A percentile compares a stretch with the other conserved stretches of the same genome.
phyloP scores from a whole-genome alignment of 306 rosid species.

The Fagus crenata region DNA sequence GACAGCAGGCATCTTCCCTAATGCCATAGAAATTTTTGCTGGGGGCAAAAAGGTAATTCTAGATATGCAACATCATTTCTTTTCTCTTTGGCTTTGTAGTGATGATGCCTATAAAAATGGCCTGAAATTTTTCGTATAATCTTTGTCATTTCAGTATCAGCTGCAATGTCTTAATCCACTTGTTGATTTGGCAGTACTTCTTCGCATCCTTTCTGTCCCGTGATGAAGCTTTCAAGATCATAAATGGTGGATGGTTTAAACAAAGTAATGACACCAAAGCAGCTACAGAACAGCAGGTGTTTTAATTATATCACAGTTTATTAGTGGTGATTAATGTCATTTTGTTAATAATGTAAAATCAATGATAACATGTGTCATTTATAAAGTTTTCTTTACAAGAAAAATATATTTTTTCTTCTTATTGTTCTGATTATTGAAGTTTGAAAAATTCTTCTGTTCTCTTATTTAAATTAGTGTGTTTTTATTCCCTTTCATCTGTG shows the following conservation, averaged over 20 bases:
- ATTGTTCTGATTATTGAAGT: not conserved
- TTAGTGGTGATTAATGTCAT: constrained; percentile 17
- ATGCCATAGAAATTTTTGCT: constrained; percentile 83
- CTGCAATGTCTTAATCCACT: constrained; percentile 29
- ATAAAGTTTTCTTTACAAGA: not conserved
- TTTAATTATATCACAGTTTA: constrained; percentile 19
- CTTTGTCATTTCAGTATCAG: constrained; percentile 27
- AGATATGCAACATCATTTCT: constrained; percentile 6
- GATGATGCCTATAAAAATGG: constrained; percentile 24
- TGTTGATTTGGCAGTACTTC: constrained; percentile 67
- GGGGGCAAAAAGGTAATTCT: constrained; percentile 70
- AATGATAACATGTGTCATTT: not conserved
- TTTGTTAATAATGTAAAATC: constrained; percentile 6
- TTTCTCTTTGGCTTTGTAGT: constrained; percentile 19
- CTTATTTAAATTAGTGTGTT: not conserved
- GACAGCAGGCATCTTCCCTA: constrained; percentile 94
- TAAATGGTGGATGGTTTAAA: constrained; percentile 77
- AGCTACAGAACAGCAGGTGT: constrained; percentile 58
- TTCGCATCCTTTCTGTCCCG: constrained; percentile 92
- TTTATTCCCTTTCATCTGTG: not conserved
- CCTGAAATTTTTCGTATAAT: constrained; percentile 12
- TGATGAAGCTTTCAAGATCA: constrained; percentile 85
- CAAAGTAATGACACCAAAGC: constrained; percentile 44
- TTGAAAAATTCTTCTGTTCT: not conserved
- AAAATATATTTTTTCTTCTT: not conserved